Evolutionary conservation across 2,329 filamentous ascomycete genomes (phyloP).

Genomic region (Fusarium dimerum): DNA sequence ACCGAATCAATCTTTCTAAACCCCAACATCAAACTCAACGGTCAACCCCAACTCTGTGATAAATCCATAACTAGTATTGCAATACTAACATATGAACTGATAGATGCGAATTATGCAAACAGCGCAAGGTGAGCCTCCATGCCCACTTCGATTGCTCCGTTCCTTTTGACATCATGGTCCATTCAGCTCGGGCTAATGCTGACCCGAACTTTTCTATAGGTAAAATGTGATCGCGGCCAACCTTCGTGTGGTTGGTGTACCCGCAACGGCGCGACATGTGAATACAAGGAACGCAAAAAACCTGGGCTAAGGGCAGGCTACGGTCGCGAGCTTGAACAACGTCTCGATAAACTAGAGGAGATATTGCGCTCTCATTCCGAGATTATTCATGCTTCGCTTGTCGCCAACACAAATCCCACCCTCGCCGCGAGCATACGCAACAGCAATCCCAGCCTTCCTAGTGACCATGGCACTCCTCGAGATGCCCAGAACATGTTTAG

Average conservation of each 20-base stretch:
- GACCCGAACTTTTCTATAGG: constrained; percentile 41
- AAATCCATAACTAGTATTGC: constrained; percentile 10
- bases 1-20: constrained; percentile 8
- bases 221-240: constrained; percentile 75
- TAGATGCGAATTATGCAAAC: constrained; percentile 78
- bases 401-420: constrained; percentile 33
- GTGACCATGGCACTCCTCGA: constrained; percentile 58
- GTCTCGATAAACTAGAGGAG: constrained; percentile 69
- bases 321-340: constrained; percentile 71
- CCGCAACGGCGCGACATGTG: constrained; percentile 62
- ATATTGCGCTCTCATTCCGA: constrained; percentile 66
- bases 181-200: constrained; percentile 1
- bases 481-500: constrained; percentile 50
- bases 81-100: constrained; percentile 39
- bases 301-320: constrained; percentile 68
- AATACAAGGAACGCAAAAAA: constrained; percentile 70
- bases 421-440: constrained; percentile 46
- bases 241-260: constrained; percentile 71
- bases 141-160: too few relatives aligned
- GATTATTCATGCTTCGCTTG: constrained; percentile 61
- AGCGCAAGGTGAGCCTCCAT: constrained; percentile 64
- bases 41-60: background rate
- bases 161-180: too few relatives aligned
- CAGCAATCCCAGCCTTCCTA: constrained; percentile 53
- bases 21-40: constrained; percentile 4